Evolutionary conservation across 352 stramenopile species (phyloP).

Genomic region (Phytophthora pisi): DNA sequence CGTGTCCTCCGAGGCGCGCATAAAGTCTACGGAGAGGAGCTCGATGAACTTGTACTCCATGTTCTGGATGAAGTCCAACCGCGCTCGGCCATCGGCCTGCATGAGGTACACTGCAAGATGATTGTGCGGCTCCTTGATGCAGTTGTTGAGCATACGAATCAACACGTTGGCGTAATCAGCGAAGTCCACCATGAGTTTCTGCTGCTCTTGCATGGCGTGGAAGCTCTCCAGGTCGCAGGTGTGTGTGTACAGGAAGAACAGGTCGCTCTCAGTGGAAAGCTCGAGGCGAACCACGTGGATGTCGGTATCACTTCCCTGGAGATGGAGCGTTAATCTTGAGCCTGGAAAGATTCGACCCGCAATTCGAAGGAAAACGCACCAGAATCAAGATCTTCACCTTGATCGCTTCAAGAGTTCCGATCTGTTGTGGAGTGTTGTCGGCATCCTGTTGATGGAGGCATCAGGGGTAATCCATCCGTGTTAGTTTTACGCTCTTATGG

Average conservation of each 20-base stretch:
- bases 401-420: conserved; percentile 93
- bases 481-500: not conserved
- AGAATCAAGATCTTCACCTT: conserved; percentile 95
- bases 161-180: conserved; percentile 94
- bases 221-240: conserved; percentile 89
- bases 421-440: conserved; percentile 88
- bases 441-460: conserved; percentile 44
- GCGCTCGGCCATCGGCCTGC: conserved; percentile 88
- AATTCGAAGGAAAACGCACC: conserved; percentile 35
- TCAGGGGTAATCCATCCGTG: not conserved
- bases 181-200: conserved; percentile 97
- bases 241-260: conserved; percentile 95
- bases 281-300: conserved; percentile 90
- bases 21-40: conserved; percentile 92
- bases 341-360: not conserved
- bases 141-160: conserved; percentile 95
- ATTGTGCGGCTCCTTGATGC: conserved; percentile 95
- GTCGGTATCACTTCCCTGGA: conserved; percentile 82
- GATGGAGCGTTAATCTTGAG: not conserved
- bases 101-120: conserved; percentile 95
- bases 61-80: conserved; percentile 96
- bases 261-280: conserved; percentile 91
- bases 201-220: conserved; percentile 92
- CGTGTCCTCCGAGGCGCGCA: conserved; percentile 87
- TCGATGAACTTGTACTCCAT: conserved; percentile 98